Evolutionary conservation across 2,329 filamentous ascomycete species (phyloP), one percentile per base, ranked within the genome.

Genomic region (Westerdykella sp.): DNA sequence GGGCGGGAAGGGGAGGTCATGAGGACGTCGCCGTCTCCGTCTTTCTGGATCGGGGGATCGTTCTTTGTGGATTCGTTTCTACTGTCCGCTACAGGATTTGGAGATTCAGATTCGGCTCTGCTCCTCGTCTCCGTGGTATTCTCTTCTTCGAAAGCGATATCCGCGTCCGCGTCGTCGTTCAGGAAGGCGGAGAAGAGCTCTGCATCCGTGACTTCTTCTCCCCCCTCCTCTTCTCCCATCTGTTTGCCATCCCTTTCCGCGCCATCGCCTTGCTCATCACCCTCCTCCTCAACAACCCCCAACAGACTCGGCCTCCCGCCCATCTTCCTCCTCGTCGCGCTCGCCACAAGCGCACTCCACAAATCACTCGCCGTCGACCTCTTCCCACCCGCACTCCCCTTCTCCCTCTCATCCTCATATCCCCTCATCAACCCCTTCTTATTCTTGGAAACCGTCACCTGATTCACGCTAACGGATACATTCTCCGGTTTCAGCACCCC

Each of bases 331-430:
- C 55, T 46, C 31, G 54, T 56, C n/a, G 57, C 54, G 16, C 56
- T 60, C 12, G 54, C 60, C 1, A 60, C 18, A 3, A 65, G 40
- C 11, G 53, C 48, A 12, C 47, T 45, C 59, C 58, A 64, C 39
- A 64, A 54, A 13, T 51, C 47, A 38, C 16, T 34, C 21, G 15
- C 40, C 39, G 37, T 32, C 46, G 16, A 32, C 16, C 15, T 44
- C 40, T 42, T 42, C 43, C 31, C 39, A 36, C 51, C 50, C 37
- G 4, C 25, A 12, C 11, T 10, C 4, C 4, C 25, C 2, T 10
- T 28, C 9, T 7, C 25, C 9, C 11, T 12, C 25, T 28, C 25
- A 12, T 28, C 25, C 9, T 28, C 25, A 28, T 28, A 28, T 3
- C 4, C 11, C 25, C 25, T 28, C 9, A 7, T 28, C 32, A 35